These are phyloP conservation scores for Erucastrum elatum DNA, from an alignment of 345 rosid species.

Conservation along the genomic window DNA sequence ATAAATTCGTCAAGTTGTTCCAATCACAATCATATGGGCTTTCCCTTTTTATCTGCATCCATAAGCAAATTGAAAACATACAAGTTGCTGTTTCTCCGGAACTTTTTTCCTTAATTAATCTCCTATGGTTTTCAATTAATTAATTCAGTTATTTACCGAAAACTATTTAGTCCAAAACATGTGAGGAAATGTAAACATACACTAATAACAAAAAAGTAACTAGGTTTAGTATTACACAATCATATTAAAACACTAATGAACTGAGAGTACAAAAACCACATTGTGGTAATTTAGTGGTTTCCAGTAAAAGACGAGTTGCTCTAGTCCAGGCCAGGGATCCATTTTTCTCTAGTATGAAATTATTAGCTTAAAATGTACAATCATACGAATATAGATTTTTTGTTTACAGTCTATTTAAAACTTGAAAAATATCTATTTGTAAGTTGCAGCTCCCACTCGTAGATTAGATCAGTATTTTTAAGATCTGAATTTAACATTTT, in stretches of 20 bases:
- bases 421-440: too few species aligned
- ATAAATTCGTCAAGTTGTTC: conserved; percentile 19
- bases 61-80: conserved; percentile 3
- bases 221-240: background rate
- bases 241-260: background rate
- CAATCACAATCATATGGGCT: conserved; percentile 13
- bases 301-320: too few species aligned
- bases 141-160: background rate
- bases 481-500: too few species aligned
- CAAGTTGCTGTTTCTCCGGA: conserved; percentile 20
- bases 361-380: too few species aligned
- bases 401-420: too few species aligned
- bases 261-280: background rate
- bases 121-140: background rate
- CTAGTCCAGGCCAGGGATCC: too few species aligned
- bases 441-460: too few species aligned
- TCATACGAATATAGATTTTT: too few species aligned
- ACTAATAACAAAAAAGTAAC: background rate
- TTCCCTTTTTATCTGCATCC: conserved; percentile 27
- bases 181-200: conserved; percentile 5
- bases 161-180: conserved; percentile 17
- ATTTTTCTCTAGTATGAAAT: too few species aligned
- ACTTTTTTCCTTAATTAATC: background rate
- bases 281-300: too few species aligned
- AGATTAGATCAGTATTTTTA: too few species aligned